phyloP scores from a whole-genome alignment of 2,329 filamentous ascomycete genomes.

The Sclerotiophoma versabilis region DNA sequence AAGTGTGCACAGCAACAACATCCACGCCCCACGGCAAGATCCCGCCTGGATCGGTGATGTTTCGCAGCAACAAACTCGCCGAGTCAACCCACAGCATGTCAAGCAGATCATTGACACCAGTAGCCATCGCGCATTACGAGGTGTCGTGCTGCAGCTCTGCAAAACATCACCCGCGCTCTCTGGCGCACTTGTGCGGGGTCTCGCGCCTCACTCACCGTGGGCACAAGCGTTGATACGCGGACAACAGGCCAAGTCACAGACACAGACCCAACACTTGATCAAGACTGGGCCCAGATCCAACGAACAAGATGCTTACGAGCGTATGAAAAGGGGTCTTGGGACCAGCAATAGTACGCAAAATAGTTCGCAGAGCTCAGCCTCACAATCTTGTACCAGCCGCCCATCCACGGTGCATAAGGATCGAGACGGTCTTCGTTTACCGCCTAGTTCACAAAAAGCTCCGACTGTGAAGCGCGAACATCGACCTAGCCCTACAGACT shows the following conservation, averaged over 20 bases:
- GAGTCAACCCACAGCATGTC: slow-evolving; percentile 36
- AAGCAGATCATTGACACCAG: slow-evolving; percentile 37
- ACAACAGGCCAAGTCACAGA: slow-evolving; percentile 9
- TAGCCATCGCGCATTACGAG: slow-evolving; percentile 24
- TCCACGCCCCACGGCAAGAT: slow-evolving; percentile 10
- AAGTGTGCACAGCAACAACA: neutral
- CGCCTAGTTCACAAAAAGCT: neutral
- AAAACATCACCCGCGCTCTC: slow-evolving; percentile 41
- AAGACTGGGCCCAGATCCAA: slow-evolving; percentile 11
- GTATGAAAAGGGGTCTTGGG: slow-evolving; percentile 12
- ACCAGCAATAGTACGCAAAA: neutral
- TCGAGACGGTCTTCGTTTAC: neutral
- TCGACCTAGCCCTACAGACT: slow-evolving; percentile 5
- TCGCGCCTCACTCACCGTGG: slow-evolving; percentile 39
- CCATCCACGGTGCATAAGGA: neutral
- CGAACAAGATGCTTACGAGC: slow-evolving; percentile 12
- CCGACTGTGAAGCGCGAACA: slow-evolving; percentile 19
- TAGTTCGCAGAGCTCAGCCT: neutral
- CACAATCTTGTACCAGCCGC: neutral
- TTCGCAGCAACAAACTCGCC: slow-evolving; percentile 10
- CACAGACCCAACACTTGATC: neutral
- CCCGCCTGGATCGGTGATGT: neutral
- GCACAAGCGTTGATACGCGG: slow-evolving; percentile 30
- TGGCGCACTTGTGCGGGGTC: slow-evolving; percentile 42
- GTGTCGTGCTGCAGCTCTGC: slow-evolving; percentile 39